Conservation (phyloP, 2,329 filamentous ascomycete species). For the Colletotrichum acutatum region DNA sequence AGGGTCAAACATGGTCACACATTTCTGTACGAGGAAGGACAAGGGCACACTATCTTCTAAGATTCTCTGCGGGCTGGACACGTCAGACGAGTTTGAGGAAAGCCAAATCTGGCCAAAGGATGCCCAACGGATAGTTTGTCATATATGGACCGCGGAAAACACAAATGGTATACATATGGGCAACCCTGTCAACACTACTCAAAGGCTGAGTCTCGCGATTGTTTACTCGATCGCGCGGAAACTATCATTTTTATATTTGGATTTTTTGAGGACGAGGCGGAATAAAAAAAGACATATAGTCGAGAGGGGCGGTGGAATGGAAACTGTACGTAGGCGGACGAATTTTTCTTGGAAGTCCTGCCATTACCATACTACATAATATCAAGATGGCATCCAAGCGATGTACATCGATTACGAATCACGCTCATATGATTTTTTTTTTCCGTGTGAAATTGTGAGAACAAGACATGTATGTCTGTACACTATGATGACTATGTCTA, state of each 20-base stretch:
- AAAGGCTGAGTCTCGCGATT: constrained; percentile 16
- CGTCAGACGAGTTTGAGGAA: constrained; percentile 32
- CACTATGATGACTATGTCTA: not conserved
- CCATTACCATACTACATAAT: constrained; percentile 29
- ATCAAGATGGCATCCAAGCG: constrained; percentile 17
- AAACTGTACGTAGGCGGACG: constrained; percentile 24
- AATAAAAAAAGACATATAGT: constrained; percentile 21
- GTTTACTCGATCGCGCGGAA: constrained; percentile 13
- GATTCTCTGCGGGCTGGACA: constrained; percentile 35
- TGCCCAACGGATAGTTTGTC: constrained; percentile 31
- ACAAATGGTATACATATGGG: constrained; percentile 33
- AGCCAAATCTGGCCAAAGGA: constrained; percentile 21
- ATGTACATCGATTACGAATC: constrained; percentile 21
- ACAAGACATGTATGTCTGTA: not conserved
- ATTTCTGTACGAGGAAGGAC: constrained; percentile 25
- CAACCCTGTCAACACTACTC: constrained; percentile 25
- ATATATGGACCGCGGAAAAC: constrained; percentile 20
- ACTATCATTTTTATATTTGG: constrained; percentile 8
- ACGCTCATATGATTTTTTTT: not conserved
- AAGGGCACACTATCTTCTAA: constrained; percentile 27
- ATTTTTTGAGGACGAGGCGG: constrained; percentile 12
- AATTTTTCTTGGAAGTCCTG: not conserved
- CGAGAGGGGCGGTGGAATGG: not conserved
- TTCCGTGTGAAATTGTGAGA: not conserved
- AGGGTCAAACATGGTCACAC: constrained; percentile 3